A percentile compares a stretch with the other conserved stretches of the same genome.
phyloP scores from a whole-genome alignment of 1,139 yeast genomes.

The Protomyces gravidus region DNA sequence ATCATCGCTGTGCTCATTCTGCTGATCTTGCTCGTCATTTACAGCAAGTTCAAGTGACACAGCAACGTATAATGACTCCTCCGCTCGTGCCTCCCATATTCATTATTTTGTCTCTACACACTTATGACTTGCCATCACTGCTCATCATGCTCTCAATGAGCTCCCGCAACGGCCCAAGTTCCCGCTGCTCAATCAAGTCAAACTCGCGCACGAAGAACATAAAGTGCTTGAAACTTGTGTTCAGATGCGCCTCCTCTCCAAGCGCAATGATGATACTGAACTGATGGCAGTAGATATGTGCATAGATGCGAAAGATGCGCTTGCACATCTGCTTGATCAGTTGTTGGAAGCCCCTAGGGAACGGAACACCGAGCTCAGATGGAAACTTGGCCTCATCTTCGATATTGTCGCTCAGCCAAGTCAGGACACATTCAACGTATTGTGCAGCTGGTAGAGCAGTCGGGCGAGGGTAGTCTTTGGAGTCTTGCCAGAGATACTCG shows the following conservation, averaged over 20 bases:
- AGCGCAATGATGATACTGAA: conserved; percentile 89
- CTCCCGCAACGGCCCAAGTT: conserved; percentile 88
- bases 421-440: conserved; percentile 86
- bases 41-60: conserved; percentile 63
- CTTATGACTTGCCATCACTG: conserved; percentile 5
- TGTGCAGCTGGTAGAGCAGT: conserved; percentile 87
- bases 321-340: conserved; percentile 81
- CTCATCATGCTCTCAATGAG: conserved; percentile 63
- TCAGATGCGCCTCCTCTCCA: conserved; percentile 86
- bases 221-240: conserved; percentile 91
- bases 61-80: too few relatives aligned
- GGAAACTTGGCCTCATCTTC: conserved; percentile 92
- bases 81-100: too few relatives aligned
- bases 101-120: too few relatives aligned
- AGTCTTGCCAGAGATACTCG: conserved; percentile 92
- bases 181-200: conserved; percentile 64
- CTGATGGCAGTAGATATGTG: conserved; percentile 96
- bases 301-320: conserved; percentile 89
- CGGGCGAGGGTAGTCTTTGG: conserved; percentile 50
- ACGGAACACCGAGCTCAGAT: conserved; percentile 76
- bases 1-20: conserved; percentile 83
- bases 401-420: conserved; percentile 84
- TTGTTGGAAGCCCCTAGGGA: conserved; percentile 50
- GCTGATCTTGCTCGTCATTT: conserved; percentile 76
- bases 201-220: conserved; percentile 84